Conservation (phyloP, 129 eudicot species). For the Flaveria sonorensis region DNA sequence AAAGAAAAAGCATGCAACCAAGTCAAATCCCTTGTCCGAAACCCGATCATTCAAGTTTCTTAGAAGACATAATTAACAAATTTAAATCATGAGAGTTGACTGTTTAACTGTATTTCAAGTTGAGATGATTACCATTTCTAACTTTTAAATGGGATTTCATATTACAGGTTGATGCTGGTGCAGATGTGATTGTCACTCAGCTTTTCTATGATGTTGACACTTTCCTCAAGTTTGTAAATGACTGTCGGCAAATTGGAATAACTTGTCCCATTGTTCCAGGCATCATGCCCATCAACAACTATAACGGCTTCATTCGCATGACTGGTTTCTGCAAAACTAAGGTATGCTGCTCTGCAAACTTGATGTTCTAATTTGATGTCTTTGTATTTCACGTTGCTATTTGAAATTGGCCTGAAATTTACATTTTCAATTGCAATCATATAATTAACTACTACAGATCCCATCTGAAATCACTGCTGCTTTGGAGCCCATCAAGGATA, state of each 20-base stretch:
- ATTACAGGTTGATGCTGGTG: slow-evolving; percentile 97
- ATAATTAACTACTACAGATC: slow-evolving; percentile 49
- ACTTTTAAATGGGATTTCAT: not conserved
- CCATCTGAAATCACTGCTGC: slow-evolving; percentile 86
- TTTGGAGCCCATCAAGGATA: slow-evolving; percentile 97
- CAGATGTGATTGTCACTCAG: slow-evolving; percentile 91
- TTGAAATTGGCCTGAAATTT: not conserved
- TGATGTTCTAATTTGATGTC: slow-evolving; percentile 12
- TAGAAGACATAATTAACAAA: slow-evolving; percentile 3
- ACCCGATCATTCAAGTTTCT: not conserved
- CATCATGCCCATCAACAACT: slow-evolving; percentile 98
- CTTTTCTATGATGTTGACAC: slow-evolving; percentile 92
- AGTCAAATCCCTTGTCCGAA: slow-evolving; percentile 7
- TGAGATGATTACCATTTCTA: slow-evolving; percentile 2
- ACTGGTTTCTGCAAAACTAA: slow-evolving; percentile 98
- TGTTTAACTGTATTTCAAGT: not conserved
- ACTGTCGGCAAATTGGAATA: slow-evolving; percentile 94
- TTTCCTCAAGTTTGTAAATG: slow-evolving; percentile 88
- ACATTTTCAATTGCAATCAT: not conserved
- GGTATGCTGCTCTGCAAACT: slow-evolving; percentile 41
- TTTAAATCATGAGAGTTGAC: slow-evolving; percentile 10
- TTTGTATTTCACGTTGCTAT: slow-evolving; percentile 5
- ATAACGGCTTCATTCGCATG: slow-evolving; percentile 88
- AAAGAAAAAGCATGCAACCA: not conserved
- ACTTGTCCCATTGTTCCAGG: slow-evolving; percentile 97